Evolutionary conservation across 1,139 yeast genomes (phyloP), one percentile per base, ranked within the genome.

Genomic region (Sugiyamaella grinbergsii): DNA sequence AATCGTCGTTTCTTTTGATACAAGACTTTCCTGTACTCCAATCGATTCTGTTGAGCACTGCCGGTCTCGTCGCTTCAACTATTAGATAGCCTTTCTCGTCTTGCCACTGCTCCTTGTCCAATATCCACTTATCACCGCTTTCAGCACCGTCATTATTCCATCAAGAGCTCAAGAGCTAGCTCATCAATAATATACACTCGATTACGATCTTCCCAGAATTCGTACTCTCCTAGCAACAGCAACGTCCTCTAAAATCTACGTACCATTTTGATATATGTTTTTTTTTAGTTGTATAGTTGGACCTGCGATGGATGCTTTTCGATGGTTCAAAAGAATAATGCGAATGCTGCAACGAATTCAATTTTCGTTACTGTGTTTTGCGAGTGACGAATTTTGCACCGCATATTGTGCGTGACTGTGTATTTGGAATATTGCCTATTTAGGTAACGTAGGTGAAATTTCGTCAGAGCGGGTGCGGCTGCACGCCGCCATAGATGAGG

Each of bases 281-380:
- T 42, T 42, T 42, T 33, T 33, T 16, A 13, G 16, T 42, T 42
- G 39, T 41, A 31, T 41, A 41, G 19, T 41, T 41, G 32, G 44
- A 41, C 44, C 44, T 41, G 44, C 44, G 44, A 31, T 41, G 44
- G 44, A 41, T 41, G 44, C 44, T 41, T 41, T 41, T 41, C 44
- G 44, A 41, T 41, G 36, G 40, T 41, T 31, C 36, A 41, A 29
- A 29, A 20, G 33, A 41, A 15, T 29, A 20, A 29, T 28, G 33
- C 20, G 26, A 34, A 34, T 11, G 36, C 44, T 41, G 44, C 44
- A 24, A 41, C 34, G 36, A 41, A 41, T 29, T 41, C 42, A 26
- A 34, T 15, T 39, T 41, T 41, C 36, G 36, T 28, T 41, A 41
- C n/a, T 18, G 24, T 29, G 36, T 28, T 38, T 8, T 18, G 36